phyloP scores from a whole-genome alignment of 2,329 filamentous ascomycete genomes.

The Alternaria sp. region DNA sequence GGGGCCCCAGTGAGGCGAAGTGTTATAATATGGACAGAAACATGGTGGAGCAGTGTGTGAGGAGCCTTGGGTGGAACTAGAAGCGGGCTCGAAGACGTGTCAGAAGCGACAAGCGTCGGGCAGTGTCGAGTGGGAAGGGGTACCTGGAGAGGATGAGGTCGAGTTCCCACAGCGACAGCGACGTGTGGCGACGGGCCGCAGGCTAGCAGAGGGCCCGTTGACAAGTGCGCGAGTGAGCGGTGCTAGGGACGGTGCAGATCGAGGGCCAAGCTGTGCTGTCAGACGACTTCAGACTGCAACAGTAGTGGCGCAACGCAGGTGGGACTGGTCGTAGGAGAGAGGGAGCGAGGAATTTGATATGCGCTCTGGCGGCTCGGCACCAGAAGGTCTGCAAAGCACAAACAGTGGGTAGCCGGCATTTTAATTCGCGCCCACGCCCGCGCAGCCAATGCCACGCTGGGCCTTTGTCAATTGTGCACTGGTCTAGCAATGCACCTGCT shows the following conservation, averaged over 20 bases:
- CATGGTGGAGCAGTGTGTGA: conserved; percentile 38
- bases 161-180: conserved; percentile 34
- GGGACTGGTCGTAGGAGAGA: conserved; percentile 12
- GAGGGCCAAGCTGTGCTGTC: conserved; percentile 7
- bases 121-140: conserved; percentile 31
- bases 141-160: conserved; percentile 42
- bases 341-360: conserved; percentile 30
- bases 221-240: conserved; percentile 8
- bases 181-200: conserved; percentile 40
- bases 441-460: conserved; percentile 22
- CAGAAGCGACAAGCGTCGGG: conserved; percentile 26
- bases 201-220: conserved; percentile 27
- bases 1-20: conserved; percentile 44
- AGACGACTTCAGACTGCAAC: conserved; percentile 21
- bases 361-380: conserved; percentile 22
- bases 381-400: conserved; percentile 1
- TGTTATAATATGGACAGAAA: conserved; percentile 47
- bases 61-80: conserved; percentile 39
- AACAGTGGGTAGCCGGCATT: conserved; percentile 16
- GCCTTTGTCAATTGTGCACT: conserved; percentile 19
- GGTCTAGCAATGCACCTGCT: neutral
- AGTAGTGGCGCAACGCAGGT: conserved; percentile 20
- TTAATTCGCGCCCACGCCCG: conserved; percentile 17
- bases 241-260: conserved; percentile 14
- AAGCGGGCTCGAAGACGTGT: conserved; percentile 27